Base-by-base conservation (phyloP, 2,329 filamentous ascomycete genomes). In the Teratosphaeria viscida region DNA sequence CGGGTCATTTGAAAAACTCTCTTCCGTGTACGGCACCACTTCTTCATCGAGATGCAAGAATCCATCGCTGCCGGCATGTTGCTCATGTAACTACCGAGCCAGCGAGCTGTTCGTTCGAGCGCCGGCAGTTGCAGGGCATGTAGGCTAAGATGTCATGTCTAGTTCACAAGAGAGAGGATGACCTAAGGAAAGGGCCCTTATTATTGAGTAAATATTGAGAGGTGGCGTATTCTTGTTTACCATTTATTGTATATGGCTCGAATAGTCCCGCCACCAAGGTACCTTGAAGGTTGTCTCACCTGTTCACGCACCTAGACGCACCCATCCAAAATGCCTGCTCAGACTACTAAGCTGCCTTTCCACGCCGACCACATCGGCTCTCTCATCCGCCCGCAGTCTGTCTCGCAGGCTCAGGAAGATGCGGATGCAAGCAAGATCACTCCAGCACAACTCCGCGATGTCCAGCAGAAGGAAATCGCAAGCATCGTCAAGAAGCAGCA, bases 321-420 rank as follows among this genome's bases (percentile, higher is more conserved):
- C 23, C 23, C 23, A 23, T 23, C 43, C n/a, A 6, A 49, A 11
- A 49, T 49, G 43, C 43, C 43, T 23, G 43, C 43, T 5, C 43
- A 19, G 23, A 67, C 74, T 62, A 72, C 74, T 62, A 72, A 75
- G 61, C 82, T 83, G 52, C 86, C 84, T 56, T 89, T 88, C 74
- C 81, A 87, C 69, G 85, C 86, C 61, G 87, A 90, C 75, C 87
- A 90, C 66, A 81, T 89, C 63, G 87, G 87, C 57, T 89, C 86
- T 16, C 78, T 90, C 55, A 82, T 89, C 60, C 84, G 87, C 35
- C 86, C 87, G 0, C 73, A 82, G 57, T 74, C 80, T 57, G 80
- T 90, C 29, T 77, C 87, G 14, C 77, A 82, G 54, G 81, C 82
- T 55, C 79, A 87, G 72, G 76, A 79, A 64, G 71, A 81, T 70